Conservation (phyloP, 2,329 filamentous ascomycete genomes). For the Cladosporium sp. region DNA sequence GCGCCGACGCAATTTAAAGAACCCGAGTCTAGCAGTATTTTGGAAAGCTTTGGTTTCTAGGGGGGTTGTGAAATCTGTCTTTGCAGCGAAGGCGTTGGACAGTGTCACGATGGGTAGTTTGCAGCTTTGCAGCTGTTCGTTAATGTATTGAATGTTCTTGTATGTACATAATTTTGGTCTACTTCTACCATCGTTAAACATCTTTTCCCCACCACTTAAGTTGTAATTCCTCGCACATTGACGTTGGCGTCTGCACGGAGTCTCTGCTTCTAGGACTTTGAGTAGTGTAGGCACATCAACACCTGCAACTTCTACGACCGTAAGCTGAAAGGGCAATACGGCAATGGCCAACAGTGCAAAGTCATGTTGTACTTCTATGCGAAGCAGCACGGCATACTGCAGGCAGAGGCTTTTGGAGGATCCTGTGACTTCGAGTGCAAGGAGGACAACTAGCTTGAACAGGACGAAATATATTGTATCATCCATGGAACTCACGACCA, state of each 20-base stretch:
- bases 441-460: not conserved
- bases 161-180: not conserved
- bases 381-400: not conserved
- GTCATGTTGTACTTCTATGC: not conserved
- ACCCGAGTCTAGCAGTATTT: conserved; percentile 82
- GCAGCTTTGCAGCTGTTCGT: not conserved
- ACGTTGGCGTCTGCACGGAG: not conserved
- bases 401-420: not conserved
- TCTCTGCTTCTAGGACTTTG: not conserved
- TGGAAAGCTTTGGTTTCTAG: conserved; percentile 92
- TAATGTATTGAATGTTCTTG: not conserved
- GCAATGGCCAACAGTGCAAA: not conserved
- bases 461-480: not conserved
- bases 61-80: not conserved
- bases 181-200: too few relatives aligned
- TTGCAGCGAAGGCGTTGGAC: not conserved
- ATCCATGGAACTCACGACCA: not conserved
- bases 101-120: not conserved
- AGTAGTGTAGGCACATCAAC: not conserved
- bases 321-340: not conserved
- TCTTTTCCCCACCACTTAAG: not conserved
- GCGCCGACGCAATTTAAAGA: conserved; percentile 83
- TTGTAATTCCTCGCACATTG: not conserved
- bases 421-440: not conserved
- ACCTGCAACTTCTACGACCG: not conserved